phyloP scores from a whole-genome alignment of 805 yeast species.

The Candida maesae region DNA sequence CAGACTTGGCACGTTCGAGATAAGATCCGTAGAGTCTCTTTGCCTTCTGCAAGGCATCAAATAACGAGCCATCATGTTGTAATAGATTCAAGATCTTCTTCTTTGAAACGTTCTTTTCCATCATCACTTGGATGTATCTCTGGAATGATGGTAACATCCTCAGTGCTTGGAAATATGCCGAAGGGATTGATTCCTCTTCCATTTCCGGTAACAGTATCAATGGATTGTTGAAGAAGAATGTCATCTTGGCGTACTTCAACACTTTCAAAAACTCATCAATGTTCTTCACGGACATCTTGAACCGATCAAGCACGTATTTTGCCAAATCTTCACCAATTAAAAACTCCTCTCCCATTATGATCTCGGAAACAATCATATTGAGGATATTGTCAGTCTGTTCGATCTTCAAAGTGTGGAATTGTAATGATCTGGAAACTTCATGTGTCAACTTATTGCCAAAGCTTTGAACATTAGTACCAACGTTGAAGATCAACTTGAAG shows the following conservation, averaged over 20 bases:
- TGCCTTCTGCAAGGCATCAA: conserved; percentile 15
- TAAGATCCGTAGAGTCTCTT: conserved; percentile 16
- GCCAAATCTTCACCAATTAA: conserved; percentile 22
- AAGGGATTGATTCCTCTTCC: conserved; percentile 1
- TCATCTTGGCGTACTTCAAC: conserved; percentile 25
- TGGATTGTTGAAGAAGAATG: conserved; percentile 24
- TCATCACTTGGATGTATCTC: conserved; percentile 16
- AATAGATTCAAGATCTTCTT: conserved; percentile 16
- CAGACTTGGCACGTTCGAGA: conserved; percentile 17
- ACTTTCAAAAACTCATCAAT: conserved; percentile 25
- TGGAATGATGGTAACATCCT: conserved; percentile 36
- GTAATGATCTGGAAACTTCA: conserved; percentile 16
- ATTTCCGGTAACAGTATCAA: conserved; percentile 12
- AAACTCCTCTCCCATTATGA: conserved; percentile 16
- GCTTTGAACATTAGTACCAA: conserved; percentile 20
- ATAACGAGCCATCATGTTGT: conserved; percentile 20
- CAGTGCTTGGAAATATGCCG: conserved; percentile 24
- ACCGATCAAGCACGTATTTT: conserved; percentile 20
- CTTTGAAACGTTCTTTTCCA: conserved; percentile 2
- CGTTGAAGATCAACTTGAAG: conserved; percentile 24
- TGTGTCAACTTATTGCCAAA: conserved; percentile 17
- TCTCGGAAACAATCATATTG: conserved; percentile 21
- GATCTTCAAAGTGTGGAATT: conserved; percentile 18
- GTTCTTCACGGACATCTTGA: conserved; percentile 20
- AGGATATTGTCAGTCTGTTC: conserved; percentile 26